A percentile compares a stretch with the other conserved stretches of the same genome.
These are phyloP conservation scores for Botryosphaeria dothidea DNA, from an alignment of 2,329 filamentous ascomycete species.

Conservation along the genomic window DNA sequence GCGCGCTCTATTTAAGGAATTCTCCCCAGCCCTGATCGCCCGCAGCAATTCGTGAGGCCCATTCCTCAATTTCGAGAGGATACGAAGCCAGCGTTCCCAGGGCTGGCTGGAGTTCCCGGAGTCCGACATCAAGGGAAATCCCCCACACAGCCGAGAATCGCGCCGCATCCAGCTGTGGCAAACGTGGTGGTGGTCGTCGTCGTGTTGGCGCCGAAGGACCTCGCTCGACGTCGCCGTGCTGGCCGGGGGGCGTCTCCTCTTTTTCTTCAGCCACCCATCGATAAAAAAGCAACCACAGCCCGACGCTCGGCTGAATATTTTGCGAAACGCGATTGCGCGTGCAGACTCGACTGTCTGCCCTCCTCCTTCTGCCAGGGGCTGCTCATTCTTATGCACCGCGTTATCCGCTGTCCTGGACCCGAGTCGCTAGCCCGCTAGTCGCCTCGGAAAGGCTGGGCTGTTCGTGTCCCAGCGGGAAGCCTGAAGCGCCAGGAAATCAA, in stretches of 20 bases:
- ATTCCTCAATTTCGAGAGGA: constrained; percentile 10
- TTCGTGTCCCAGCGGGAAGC: neutral
- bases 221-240: neutral
- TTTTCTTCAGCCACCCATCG: constrained; percentile 16
- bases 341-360: neutral
- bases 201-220: neutral
- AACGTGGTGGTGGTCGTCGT: neutral
- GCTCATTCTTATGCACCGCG: constrained; percentile 6
- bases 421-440: neutral
- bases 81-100: neutral
- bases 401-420: neutral
- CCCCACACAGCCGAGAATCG: constrained; percentile 1
- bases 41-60: neutral
- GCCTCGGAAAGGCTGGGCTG: neutral
- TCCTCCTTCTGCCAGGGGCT: constrained; percentile 4
- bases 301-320: neutral
- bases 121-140: neutral
- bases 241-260: constrained; percentile 5
- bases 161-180: constrained; percentile 18
- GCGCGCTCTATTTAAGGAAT: constrained; percentile 5
- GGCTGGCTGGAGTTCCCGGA: neutral
- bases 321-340: neutral
- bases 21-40: constrained; percentile 8
- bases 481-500: neutral
- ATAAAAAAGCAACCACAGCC: neutral